These are phyloP conservation scores for Herpetomonas samuelpessoai DNA, from an alignment of 208 protist species.

Conservation along the genomic window DNA sequence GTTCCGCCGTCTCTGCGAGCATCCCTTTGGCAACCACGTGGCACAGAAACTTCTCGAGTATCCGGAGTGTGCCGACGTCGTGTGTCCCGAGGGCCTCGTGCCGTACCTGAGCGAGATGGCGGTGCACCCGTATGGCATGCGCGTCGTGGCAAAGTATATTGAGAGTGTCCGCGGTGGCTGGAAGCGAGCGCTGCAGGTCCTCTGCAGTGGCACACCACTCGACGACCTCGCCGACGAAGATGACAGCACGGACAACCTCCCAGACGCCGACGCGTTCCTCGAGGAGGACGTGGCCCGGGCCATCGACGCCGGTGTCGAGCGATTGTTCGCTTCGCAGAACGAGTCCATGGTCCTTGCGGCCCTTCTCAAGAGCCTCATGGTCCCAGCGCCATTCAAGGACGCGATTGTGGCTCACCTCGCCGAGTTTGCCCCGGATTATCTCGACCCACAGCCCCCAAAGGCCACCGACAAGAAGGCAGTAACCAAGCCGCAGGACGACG, in stretches of 20 bases:
- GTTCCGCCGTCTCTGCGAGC: constrained; percentile 67
- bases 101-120: constrained; percentile 36
- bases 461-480: not conserved
- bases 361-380: constrained; percentile 55
- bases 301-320: constrained; percentile 33
- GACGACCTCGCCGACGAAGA: constrained; percentile 9
- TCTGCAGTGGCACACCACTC: constrained; percentile 26
- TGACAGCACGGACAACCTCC: constrained; percentile 6
- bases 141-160: constrained; percentile 77
- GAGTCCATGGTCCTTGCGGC: constrained; percentile 75
- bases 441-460: constrained; percentile 15
- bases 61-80: constrained; percentile 52
- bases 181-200: constrained; percentile 26
- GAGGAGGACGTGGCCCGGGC: constrained; percentile 22
- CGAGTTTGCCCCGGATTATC: constrained; percentile 66
- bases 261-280: constrained; percentile 16
- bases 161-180: constrained; percentile 35
- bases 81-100: constrained; percentile 40
- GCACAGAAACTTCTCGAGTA: constrained; percentile 84
- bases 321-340: constrained; percentile 31
- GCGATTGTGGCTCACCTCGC: constrained; percentile 69
- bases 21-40: constrained; percentile 85
- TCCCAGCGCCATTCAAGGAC: constrained; percentile 64
- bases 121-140: constrained; percentile 64
- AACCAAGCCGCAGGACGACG: constrained; percentile 18